Base-by-base conservation (phyloP, 345 rosid species). In the Combretum micranthum region DNA sequence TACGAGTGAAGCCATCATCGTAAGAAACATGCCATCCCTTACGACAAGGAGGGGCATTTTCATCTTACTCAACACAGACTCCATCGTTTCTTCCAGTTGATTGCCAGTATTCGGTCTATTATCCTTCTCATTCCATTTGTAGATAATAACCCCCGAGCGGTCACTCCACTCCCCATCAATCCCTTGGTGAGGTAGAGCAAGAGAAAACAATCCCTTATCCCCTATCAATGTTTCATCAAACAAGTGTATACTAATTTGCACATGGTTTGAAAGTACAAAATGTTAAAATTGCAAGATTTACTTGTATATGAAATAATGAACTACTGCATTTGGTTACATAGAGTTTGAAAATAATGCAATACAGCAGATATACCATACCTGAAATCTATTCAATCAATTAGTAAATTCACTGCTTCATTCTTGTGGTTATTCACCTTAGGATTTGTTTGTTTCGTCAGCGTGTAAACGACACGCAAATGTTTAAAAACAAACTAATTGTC, bases 111-210 rank as follows among this genome's bases (percentile, higher is more conserved):
- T 74, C 9, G 80, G 86, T 57, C 84, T 69, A 0, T 76, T 57
- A 1, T 53, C 44, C 72, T 66, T 69, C 12, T 83, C 82, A 50
- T 80, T 80, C 90, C 84, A 78, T 63, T 69, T 75, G 55, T 80
- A 78, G 17, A 78, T 86, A 2, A 78, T 78, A 13, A 80, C 81
- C n/a, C 84, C 86, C 4, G 83, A 80, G 1, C 63, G 42, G 57
- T 83, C 82, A 9, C 56, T 76, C 89, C 86, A 78, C 63, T 74
- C 86, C 2, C 84, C 84, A 49, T 80, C 89, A 19, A 83, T 72
- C 60, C 89, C 86, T 46, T 80, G 86, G 64, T 83, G 86, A 12
- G 84, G 86, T 7, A 82, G 86, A 50, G 86, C 80, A 63, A 76
- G 56, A 13, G 86, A 63, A 63, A 74, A 70, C 53, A 83, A 18